These are phyloP conservation scores for Ascochyta viciae-villosae DNA, from an alignment of 2,329 filamentous ascomycete species.

Conservation along the genomic window DNA sequence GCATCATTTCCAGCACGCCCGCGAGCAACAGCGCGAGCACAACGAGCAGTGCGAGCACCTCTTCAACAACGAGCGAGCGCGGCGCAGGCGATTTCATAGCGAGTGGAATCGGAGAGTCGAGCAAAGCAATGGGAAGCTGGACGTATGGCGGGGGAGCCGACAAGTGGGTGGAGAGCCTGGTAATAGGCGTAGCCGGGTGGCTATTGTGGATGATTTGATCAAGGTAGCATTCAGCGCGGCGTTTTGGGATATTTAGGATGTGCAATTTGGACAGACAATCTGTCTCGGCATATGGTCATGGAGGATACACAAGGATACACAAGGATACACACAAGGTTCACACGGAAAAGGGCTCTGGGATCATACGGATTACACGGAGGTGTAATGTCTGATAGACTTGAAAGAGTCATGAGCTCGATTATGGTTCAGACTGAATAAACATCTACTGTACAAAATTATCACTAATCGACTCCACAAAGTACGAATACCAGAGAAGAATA, in stretches of 20 bases:
- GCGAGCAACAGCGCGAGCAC: constrained; percentile 38
- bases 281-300: neutral
- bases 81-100: constrained; percentile 15
- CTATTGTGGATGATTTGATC: constrained; percentile 33
- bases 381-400: neutral
- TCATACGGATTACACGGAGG: neutral
- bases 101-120: constrained; percentile 13
- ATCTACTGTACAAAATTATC: neutral
- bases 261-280: neutral
- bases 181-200: constrained; percentile 41
- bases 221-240: constrained; percentile 13
- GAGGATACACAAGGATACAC: neutral
- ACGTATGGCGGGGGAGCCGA: constrained; percentile 25
- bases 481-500: neutral
- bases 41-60: constrained; percentile 20
- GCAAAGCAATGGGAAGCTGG: constrained; percentile 12
- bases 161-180: constrained; percentile 33
- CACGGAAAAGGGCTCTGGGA: neutral
- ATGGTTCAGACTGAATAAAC: neutral
- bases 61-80: constrained; percentile 11
- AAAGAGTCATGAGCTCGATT: neutral
- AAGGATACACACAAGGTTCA: neutral
- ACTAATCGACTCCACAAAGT: no score
- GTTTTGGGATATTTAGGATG: neutral
- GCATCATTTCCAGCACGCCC: constrained; percentile 31